Evolutionary conservation across 2,329 filamentous ascomycete species (phyloP), one percentile per base, ranked within the genome.

Genomic region (Mycocentrospora acerina): DNA sequence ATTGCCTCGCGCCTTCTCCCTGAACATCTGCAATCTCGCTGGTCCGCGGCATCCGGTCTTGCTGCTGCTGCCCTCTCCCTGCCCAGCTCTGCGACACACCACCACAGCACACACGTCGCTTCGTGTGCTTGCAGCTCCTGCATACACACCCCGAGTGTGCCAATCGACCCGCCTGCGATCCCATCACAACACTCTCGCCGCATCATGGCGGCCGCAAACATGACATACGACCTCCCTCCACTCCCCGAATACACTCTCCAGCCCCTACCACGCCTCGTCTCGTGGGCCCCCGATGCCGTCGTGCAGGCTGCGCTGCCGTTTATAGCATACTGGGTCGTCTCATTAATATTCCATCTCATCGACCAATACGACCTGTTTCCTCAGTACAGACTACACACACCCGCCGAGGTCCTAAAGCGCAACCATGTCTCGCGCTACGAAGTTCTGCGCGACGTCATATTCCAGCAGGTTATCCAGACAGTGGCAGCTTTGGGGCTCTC

Each of bases 321-420:
- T 44, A 65, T 88, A 56, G 86, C 85, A 41, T 98, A 98, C 77
- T 98, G 93, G 93, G 70, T 73, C 15, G 71, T 94, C 22, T 97
- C 91, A 14, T 71, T 88, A 65, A 71, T 91, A 64, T 98, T 95
- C 73, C 91, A 97, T 74, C 62, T 83, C 54, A 83, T 97, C 60
- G 93, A 98, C 70, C 75, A 83, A 42, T 83, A 84, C 70, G 88
- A 96, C 67, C 73, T 91, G 25, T 95, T 91, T 66, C 85, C 90
- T 13, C 82, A 94, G 59, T 96, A 97, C 71, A 86, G 93, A 48
- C 77, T 98, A 28, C 93, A 98, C 71, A 97, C 93, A 0, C 93
- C 93, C 11, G 90, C 89, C 35, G 91, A 97, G 69, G 86, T 97
- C 48, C 66, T 83, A 24, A 88, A 88, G 68, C 82, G 90, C 57